Base-by-base conservation (phyloP, 495 filamentous ascomycete species). In the Letharia columbiana region DNA sequence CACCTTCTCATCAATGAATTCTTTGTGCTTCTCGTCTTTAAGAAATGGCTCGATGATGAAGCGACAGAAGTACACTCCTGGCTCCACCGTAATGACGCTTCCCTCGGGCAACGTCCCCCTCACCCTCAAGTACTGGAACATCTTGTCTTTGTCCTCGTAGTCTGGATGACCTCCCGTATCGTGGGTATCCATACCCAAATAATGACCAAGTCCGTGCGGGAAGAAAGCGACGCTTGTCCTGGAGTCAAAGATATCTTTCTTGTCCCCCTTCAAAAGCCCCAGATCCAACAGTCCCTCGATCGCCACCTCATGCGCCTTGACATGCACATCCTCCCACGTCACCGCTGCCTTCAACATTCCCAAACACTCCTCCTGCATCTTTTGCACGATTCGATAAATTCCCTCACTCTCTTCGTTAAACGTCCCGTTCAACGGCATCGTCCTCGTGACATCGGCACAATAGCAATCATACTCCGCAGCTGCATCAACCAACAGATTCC, bases 31-130 rank as follows among this genome's bases (percentile, higher is more conserved):
- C 0, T 84, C 79, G 68, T 86, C 79, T 31, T 79, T 80, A 42
- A 91, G 81, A 73, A 86, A 92, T 9, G 91, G 92, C 59, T 89
- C 86, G 67, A 98, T 90, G 67, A 97, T 96, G 73, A 93, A 98
- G 54, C 84, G 82, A 75, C 92, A 96, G 73, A 98, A 99, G 76
- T 91, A 91, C 75, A 98, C 83, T 33, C 93, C 93, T 13, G 92
- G 91, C 75, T 96, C 91, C 56, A 98, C 82, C 0, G 91, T 96
- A 20, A 96, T 83, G 20, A 96, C 83, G 87, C 92, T 91, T 31
- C 84, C 83, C 64, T 85, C 80, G 67, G 84, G 80, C 61, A 95
- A 74, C 60, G 74, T 80, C 15, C 91, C 88, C 54, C 94, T 77
- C n/a, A 96, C 87, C 59, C 94, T 82, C 52, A 99, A 56, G 60